Evolutionary conservation across 176 grass and related monocot genomes (phyloP).

Genomic region (Elaeis guineensis): DNA sequence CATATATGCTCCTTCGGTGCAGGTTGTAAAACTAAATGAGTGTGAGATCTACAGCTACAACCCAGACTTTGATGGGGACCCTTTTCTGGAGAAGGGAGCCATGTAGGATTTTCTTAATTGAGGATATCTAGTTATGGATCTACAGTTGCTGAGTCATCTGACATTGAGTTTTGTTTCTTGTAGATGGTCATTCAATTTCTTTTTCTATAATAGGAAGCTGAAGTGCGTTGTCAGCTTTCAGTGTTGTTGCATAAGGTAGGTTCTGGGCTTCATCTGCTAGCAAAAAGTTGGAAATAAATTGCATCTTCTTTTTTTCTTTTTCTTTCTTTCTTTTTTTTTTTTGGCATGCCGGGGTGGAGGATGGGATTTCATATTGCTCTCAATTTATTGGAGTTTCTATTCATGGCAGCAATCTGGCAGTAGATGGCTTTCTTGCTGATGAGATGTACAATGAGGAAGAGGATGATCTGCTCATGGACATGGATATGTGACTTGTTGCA

Average conservation of each 20-base stretch:
- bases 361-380: neutral
- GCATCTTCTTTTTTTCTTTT: neutral
- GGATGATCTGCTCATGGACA: slow-evolving; percentile 68
- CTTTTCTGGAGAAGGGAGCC: slow-evolving; percentile 69
- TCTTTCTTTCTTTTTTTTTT: neutral
- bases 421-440: slow-evolving; percentile 47
- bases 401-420: slow-evolving; percentile 48
- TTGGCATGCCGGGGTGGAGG: neutral
- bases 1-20: slow-evolving; percentile 10
- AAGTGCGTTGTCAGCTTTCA: slow-evolving; percentile 84
- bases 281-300: neutral
- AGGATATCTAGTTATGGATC: neutral
- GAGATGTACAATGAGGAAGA: slow-evolving; percentile 33
- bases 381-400: neutral
- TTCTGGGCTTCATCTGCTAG: neutral
- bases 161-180: slow-evolving; percentile 5
- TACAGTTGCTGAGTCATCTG: neutral
- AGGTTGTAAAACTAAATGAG: slow-evolving; percentile 89
- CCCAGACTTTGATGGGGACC: slow-evolving; percentile 74
- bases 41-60: slow-evolving; percentile 94
- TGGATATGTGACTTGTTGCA: slow-evolving; percentile 65
- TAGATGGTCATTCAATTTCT: slow-evolving; percentile 91
- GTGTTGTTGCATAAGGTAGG: slow-evolving; percentile 80
- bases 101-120: slow-evolving; percentile 46
- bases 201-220: slow-evolving; percentile 96